These are phyloP conservation scores for Talaromyces rugulosus DNA, from an alignment of 2,329 filamentous ascomycete genomes.

Conservation along the genomic window DNA sequence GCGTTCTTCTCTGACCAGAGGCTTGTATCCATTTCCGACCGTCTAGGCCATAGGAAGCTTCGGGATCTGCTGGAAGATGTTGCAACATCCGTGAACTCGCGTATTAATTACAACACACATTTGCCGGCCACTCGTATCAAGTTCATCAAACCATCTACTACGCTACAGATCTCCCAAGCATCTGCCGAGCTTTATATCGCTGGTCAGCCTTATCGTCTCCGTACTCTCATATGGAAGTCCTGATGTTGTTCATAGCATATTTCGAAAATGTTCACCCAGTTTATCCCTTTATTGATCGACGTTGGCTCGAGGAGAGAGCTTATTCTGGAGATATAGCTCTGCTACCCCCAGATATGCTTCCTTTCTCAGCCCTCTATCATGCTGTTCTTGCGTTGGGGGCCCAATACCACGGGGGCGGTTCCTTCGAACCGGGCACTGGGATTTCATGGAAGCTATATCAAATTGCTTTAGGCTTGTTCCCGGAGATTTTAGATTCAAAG, in stretches of 20 bases:
- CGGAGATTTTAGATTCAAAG: not conserved
- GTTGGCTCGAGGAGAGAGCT: slow-evolving; percentile 34
- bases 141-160: not conserved
- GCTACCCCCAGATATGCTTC: not conserved
- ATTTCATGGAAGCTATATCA: slow-evolving; percentile 1
- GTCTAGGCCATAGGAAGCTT: not conserved
- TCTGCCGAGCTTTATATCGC: not conserved
- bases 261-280: slow-evolving; percentile 37
- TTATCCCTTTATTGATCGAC: slow-evolving; percentile 38
- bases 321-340: not conserved
- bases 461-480: not conserved
- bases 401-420: not conserved
- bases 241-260: slow-evolving; percentile 20
- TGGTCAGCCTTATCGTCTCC: not conserved
- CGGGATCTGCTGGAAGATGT: not conserved
- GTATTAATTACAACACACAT: not conserved
- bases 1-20: not conserved
- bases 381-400: not conserved
- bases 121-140: not conserved
- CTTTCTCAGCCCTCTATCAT: not conserved
- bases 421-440: not conserved
- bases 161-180: not conserved
- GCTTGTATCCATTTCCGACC: not conserved
- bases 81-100: not conserved
- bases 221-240: not conserved